These are phyloP conservation scores for Gracilariopsis chorda DNA, from an alignment of 23 red algal species.

Conservation along the genomic window DNA sequence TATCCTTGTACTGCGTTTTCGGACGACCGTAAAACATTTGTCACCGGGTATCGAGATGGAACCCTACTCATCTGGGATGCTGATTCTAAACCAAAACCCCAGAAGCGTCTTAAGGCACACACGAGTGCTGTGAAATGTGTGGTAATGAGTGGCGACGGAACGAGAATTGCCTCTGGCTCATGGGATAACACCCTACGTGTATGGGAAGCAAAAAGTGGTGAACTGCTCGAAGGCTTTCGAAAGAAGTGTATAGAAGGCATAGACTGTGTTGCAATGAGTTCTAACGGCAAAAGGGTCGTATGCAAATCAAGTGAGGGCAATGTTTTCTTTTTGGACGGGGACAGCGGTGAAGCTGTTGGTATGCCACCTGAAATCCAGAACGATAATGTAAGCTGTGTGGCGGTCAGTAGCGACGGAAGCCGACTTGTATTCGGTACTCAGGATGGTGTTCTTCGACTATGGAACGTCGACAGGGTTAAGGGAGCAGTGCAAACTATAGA, in stretches of 20 bases:
- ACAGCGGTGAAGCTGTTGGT: background rate
- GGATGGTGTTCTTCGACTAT: background rate
- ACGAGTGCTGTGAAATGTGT: background rate
- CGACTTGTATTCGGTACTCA: background rate
- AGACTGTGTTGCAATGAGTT: background rate
- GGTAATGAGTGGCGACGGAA: background rate
- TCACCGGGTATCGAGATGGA: background rate
- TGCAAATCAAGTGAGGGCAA: background rate
- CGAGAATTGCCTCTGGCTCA: background rate
- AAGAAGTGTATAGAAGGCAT: background rate
- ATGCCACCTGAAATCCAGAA: background rate
- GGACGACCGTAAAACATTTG: background rate
- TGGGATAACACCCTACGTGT: background rate
- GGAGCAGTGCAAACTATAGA: background rate
- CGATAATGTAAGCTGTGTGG: background rate
- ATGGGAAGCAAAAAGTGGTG: background rate
- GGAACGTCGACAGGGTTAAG: background rate
- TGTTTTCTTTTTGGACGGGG: background rate
- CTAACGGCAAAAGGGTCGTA: background rate
- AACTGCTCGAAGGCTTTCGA: background rate
- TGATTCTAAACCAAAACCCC: background rate
- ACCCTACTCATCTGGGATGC: background rate
- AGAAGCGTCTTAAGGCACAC: background rate
- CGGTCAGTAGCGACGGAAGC: background rate
- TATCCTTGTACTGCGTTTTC: background rate